Evolutionary conservation across 2,329 filamentous ascomycete species (phyloP).

Genomic region (Xylariaceae sp.): DNA sequence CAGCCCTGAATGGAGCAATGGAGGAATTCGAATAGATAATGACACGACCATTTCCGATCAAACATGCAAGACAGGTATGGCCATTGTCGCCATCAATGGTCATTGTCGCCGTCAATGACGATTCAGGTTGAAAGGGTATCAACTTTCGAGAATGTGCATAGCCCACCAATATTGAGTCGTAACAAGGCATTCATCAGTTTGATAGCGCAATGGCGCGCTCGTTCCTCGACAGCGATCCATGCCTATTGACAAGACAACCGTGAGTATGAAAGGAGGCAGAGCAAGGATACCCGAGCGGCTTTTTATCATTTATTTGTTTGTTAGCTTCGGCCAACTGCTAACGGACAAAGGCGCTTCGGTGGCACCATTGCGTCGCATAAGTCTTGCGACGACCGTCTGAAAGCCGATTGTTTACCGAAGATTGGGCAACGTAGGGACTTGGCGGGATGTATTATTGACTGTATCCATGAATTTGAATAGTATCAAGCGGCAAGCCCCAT

Average conservation of each 20-base stretch:
- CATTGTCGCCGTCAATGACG: not conserved
- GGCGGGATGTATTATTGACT: no score
- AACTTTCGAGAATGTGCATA: not conserved
- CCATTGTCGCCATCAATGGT: not conserved
- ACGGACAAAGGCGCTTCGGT: not conserved
- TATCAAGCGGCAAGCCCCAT: no score
- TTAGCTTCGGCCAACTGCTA: not conserved
- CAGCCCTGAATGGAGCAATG: not conserved
- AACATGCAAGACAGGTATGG: not conserved
- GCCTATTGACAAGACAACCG: not conserved
- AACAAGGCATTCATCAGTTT: not conserved
- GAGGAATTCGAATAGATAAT: not conserved
- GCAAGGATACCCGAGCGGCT: not conserved
- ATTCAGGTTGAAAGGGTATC: not conserved
- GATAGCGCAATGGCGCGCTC: not conserved
- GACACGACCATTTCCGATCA: no score
- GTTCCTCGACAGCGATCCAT: not conserved
- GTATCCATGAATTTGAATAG: no score
- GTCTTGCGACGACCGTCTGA: no score
- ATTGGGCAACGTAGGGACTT: no score
- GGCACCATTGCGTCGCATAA: not conserved
- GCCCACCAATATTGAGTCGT: not conserved
- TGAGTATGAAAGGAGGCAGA: not conserved
- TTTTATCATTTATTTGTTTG: not conserved
- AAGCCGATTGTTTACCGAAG: no score